phyloP scores from a whole-genome alignment of 1,139 yeast genomes.

The Candida glucosophila region DNA sequence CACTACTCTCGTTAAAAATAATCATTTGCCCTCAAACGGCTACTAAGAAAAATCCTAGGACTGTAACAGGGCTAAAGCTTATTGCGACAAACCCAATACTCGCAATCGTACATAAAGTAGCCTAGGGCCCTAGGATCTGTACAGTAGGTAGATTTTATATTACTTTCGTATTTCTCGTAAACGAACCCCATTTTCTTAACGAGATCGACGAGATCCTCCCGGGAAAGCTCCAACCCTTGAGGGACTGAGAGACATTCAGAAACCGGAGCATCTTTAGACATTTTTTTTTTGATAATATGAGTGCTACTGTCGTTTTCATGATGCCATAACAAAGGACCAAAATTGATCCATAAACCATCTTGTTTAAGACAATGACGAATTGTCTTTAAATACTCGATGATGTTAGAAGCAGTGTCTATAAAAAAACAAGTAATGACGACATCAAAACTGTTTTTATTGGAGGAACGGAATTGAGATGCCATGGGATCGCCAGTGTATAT shows the following conservation, averaged over 20 bases:
- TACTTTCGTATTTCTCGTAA: constrained; percentile 36
- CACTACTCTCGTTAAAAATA: too few relatives aligned
- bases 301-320: constrained; percentile 48
- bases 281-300: constrained; percentile 10
- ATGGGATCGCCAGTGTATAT: constrained; percentile 27
- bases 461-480: constrained; percentile 33
- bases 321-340: constrained; percentile 86
- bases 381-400: constrained; percentile 59
- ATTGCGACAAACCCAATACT: constrained; percentile 61
- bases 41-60: too few relatives aligned
- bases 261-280: constrained; percentile 9
- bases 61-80: too few relatives aligned
- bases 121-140: constrained; percentile 48
- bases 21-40: too few relatives aligned
- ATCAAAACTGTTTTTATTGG: constrained; percentile 35
- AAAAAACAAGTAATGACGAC: constrained; percentile 67
- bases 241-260: too few relatives aligned
- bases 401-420: constrained; percentile 69
- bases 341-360: constrained; percentile 70
- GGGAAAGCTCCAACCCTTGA: constrained; percentile 55
- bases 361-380: constrained; percentile 43
- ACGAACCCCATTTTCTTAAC: constrained; percentile 47
- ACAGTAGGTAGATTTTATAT: constrained; percentile 46
- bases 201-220: constrained; percentile 49
- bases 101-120: constrained; percentile 54